These are phyloP conservation scores for Ormosia emarginata DNA, from an alignment of 306 rosid species.

Conservation along the genomic window DNA sequence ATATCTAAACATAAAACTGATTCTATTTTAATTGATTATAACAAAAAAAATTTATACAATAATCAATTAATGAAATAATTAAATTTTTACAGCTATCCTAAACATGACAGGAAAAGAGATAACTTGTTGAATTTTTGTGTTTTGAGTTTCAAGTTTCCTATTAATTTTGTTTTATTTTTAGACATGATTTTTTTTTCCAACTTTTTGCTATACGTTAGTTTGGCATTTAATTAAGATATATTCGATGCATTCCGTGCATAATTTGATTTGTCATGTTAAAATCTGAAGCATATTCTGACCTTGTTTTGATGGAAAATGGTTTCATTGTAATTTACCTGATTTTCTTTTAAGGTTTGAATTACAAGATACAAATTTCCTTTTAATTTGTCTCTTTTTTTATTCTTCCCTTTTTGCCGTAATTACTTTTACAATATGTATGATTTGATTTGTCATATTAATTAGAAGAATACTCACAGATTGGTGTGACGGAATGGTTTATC, in stretches of 20 bases:
- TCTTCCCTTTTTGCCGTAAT: not conserved
- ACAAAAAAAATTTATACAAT: no score
- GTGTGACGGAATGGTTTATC: not conserved
- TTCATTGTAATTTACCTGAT: not conserved
- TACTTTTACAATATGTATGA: not conserved
- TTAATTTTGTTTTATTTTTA: not conserved
- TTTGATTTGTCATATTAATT: not conserved
- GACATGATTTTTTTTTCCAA: not conserved
- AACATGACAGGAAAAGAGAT: not conserved
- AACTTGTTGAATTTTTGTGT: not conserved
- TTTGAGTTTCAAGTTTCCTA: not conserved
- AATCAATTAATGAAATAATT: no score
- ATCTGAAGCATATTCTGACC: not conserved
- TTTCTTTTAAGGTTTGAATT: not conserved
- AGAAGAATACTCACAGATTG: not conserved
- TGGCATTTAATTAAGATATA: not conserved
- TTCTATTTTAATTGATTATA: no score
- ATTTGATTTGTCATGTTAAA: not conserved
- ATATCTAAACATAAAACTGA: no score
- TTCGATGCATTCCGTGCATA: not conserved
- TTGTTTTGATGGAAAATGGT: not conserved
- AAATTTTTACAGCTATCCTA: no score
- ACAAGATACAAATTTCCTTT: not conserved
- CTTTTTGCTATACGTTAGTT: not conserved
- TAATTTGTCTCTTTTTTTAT: not conserved